Evolutionary conservation across 345 rosid species (phyloP), one percentile per base, ranked within the genome.

Genomic region (Euphorbia tirucalli): DNA sequence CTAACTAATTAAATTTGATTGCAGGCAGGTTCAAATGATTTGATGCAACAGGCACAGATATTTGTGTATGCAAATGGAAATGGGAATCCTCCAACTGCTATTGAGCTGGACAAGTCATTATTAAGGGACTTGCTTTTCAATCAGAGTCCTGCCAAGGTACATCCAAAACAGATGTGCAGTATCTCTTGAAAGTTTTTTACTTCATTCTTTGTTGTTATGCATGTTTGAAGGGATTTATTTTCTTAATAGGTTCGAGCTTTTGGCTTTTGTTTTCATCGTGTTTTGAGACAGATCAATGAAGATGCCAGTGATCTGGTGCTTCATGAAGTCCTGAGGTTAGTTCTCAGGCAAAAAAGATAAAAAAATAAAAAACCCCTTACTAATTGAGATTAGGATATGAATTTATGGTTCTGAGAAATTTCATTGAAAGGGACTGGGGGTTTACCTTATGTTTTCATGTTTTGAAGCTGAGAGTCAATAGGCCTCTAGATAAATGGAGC

Each of bases 141-240:
- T 76, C 93, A 88, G 79, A 86, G 94, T 74, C 93, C 94, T 56
- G 79, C 92, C 46, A 95, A 95, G 90, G 99, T 93, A 83, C 43
- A 59, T 43, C n/a, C 32, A 41, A 18, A 43, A 28, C 69, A 27
- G 28, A 30, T 72, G 5, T 39, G 52, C 31, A 16, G 46, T 55
- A 10, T 24, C 18, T 41, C 21, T 27, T 56, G 30, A 55, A 21
- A 55, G 13, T 39, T 14, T 27, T 5, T 22, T 6, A 11, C 18
- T 19, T 19, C 28, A 18, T 22, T n/a, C 18, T 57, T 25, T 57
- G 28, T 19, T 19, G 16, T 65, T 39, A 3, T 41, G 37, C 49
- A 18, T 50, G 46, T 19, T 27, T 19, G 22, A 24, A 19, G 69
- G 5, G 58, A 44, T 44, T 46, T 43, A 11, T n/a, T 13, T 43